phyloP scores from a whole-genome alignment of 1,284 basidiomycete genomes.

The Earliella scabrosa region DNA sequence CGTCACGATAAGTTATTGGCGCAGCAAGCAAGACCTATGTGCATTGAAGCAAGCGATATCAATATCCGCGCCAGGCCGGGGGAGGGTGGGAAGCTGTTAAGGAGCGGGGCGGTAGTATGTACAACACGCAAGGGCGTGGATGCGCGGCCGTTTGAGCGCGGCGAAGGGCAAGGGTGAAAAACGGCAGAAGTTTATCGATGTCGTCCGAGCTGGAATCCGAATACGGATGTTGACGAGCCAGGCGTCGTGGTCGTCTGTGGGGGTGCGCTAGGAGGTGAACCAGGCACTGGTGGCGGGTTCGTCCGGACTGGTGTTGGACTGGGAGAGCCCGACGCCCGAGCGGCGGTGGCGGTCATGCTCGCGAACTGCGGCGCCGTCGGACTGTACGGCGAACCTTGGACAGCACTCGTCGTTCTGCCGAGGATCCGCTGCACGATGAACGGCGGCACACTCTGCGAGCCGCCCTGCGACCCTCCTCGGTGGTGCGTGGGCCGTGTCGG shows the following conservation, averaged over 20 bases:
- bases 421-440: constrained; percentile 47
- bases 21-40: constrained; percentile 19
- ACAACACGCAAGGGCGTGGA: constrained; percentile 3
- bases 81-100: too few relatives aligned
- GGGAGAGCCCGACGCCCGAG: constrained; percentile 1
- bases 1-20: constrained; percentile 27
- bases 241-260: not conserved
- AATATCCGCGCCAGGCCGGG: constrained; percentile 8
- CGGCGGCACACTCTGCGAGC: constrained; percentile 27
- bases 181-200: constrained; percentile 13
- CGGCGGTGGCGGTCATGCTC: constrained; percentile 9
- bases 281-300: not conserved
- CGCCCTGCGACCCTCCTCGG: constrained; percentile 10
- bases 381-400: constrained; percentile 27
- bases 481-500: constrained; percentile 19
- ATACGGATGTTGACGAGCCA: constrained; percentile 20
- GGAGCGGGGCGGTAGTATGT: constrained; percentile 16
- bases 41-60: constrained; percentile 17
- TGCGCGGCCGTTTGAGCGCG: not conserved
- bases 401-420: constrained; percentile 32
- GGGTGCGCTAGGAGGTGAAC: not conserved
- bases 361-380: constrained; percentile 26
- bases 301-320: constrained; percentile 2
- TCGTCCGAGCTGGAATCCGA: constrained; percentile 26
- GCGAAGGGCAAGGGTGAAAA: not conserved